Base-by-base conservation (phyloP, 306 rosid species). In the Adenanthera pavonina region DNA sequence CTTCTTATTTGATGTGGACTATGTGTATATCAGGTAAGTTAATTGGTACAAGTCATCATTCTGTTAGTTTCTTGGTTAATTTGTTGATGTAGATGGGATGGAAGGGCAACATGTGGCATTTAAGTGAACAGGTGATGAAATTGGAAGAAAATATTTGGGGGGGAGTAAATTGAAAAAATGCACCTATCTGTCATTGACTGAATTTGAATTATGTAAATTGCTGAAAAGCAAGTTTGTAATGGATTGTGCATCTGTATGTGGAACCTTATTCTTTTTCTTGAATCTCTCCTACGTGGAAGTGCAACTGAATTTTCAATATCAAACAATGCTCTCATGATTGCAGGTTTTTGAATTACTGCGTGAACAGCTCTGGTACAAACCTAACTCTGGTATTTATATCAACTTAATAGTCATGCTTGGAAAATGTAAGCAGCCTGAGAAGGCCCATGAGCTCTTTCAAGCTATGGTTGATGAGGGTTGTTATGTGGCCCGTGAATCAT, bases 331-430 rank as follows among this genome's bases (percentile, higher is more conserved):
- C 64, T 82, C 54, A 12, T 81, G 88, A 81, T 78, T 89, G 72
- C 94, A 95, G 96, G 89, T 92, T 87, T 93, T 95, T 84, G 97
- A 89, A 71, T 85, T 93, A 56, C 83, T 93, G 40, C 92, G 84
- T n/a, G 93, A 95, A 86, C 99, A 93, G 85, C 78, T 92, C 34
- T 95, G 99, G 99, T 95, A 93, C 84, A 90, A 85, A 73, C 97
- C 98, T 64, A 78, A 88, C 59, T 5, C 93, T 47, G 94, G 92
- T 84, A 76, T 95, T 72, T 95, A 91, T 85, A 82, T 91, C 60
- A 95, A 92, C 88, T 85, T 93, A 56, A 93, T 95, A 60, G 97
- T 95, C 78, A 93, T 95, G 96, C 98, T 95, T 84, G 98, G 99
- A 65, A 95, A 93, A 86, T 95, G 99, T 84, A 90, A 88, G 87